These are phyloP conservation scores for Tolypocladium pustulatum DNA, from an alignment of 2,329 filamentous ascomycete species.

Conservation along the genomic window DNA sequence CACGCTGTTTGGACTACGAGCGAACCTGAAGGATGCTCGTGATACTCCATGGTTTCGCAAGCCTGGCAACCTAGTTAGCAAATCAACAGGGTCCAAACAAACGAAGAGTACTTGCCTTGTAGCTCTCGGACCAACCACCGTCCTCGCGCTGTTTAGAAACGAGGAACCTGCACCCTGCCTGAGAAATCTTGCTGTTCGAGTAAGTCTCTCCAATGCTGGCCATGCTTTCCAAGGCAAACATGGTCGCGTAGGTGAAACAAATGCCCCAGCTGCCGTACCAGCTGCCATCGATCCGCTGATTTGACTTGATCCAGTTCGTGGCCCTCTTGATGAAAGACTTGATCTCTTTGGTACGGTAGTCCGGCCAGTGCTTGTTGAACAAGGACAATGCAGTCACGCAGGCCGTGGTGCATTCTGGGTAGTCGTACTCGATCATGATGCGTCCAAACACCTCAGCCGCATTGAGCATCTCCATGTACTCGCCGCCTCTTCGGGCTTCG, in stretches of 20 bases:
- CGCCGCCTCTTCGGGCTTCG: constrained; percentile 69
- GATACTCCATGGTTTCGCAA: constrained; percentile 67
- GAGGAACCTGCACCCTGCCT: constrained; percentile 75
- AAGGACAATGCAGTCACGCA: constrained; percentile 79
- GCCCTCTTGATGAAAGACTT: constrained; percentile 60
- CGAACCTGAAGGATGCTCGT: constrained; percentile 62
- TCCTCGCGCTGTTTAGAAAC: constrained; percentile 75
- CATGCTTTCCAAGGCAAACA: constrained; percentile 91
- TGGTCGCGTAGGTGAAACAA: constrained; percentile 92
- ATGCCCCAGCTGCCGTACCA: constrained; percentile 99
- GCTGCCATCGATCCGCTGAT: constrained; percentile 71
- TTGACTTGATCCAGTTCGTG: constrained; percentile 70
- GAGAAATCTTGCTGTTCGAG: constrained; percentile 57
- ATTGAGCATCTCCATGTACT: constrained; percentile 76
- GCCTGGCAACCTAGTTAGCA: constrained; percentile 34
- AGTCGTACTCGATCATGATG: constrained; percentile 99
- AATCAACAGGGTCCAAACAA: not conserved
- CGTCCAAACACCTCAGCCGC: constrained; percentile 92
- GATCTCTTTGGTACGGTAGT: constrained; percentile 71
- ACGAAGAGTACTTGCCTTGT: constrained; percentile 42
- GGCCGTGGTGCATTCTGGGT: constrained; percentile 94
- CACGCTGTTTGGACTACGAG: constrained; percentile 94
- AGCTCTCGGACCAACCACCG: constrained; percentile 95
- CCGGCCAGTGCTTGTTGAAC: constrained; percentile 71
- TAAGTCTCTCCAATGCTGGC: constrained; percentile 75